A percentile compares a stretch with the other conserved stretches of the same genome.
These are phyloP conservation scores for Piper longum DNA, from an alignment of 164 flowering plant species.

Conservation along the genomic window DNA sequence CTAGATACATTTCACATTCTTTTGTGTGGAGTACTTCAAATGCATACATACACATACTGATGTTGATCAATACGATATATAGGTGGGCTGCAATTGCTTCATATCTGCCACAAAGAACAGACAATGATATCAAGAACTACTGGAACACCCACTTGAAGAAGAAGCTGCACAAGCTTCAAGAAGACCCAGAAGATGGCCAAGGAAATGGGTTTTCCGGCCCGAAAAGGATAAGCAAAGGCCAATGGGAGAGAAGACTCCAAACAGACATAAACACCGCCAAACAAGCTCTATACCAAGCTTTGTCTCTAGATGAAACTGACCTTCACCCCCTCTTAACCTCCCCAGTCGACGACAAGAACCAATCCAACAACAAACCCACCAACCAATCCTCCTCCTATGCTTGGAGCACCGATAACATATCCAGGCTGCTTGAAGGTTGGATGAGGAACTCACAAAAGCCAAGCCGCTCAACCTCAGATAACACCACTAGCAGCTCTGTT, in stretches of 20 bases:
- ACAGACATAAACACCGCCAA: conserved; percentile 74
- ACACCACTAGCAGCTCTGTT: conserved; percentile 4
- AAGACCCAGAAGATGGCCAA: conserved; percentile 17
- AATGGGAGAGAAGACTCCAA: conserved; percentile 95
- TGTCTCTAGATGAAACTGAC: conserved; percentile 44
- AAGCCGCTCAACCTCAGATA: conserved; percentile 9
- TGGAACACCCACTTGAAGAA: conserved; percentile 88
- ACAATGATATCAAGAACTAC: conserved; percentile 74
- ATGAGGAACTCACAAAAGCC: conserved; percentile 31
- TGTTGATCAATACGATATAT: conserved; percentile 5
- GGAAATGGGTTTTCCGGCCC: conserved; percentile 22
- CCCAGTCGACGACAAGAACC: background rate
- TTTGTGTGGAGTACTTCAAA: too few relatives aligned
- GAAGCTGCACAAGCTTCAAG: conserved; percentile 45
- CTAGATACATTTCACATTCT: too few relatives aligned
- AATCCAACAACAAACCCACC: background rate
- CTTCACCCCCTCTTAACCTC: conserved; percentile 5
- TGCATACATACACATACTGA: too few relatives aligned
- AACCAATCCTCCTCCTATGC: conserved; percentile 32
- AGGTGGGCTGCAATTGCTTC: conserved; percentile 97
- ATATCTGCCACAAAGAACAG: conserved; percentile 78
- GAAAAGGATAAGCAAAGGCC: conserved; percentile 39
- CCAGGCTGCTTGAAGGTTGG: conserved; percentile 55
- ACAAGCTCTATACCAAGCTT: conserved; percentile 69
- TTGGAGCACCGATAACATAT: conserved; percentile 62